Base-by-base conservation (phyloP, 2,329 filamentous ascomycete genomes). In the Fusarium albosuccineum region DNA sequence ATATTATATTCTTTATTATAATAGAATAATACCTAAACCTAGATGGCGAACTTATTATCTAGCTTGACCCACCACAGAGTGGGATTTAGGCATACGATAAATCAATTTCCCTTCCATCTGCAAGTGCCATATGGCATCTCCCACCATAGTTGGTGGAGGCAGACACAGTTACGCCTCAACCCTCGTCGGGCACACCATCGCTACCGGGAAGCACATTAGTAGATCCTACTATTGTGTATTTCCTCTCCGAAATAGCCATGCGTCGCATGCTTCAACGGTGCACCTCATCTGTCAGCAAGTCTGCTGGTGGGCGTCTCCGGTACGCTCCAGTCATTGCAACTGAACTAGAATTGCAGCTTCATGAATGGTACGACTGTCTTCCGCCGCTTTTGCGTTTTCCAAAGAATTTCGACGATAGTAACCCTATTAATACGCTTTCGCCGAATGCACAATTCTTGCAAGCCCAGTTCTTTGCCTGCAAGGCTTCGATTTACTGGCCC, bases 221-320 rank as follows among this genome's bases (percentile, higher is more conserved):
- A 33, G 64, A 72, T 16, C 48, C 54, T 30, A 53, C 50, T 16
- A 57, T 60, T 27, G 64, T 70, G 9, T 77, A 75, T 54, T 76
- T 77, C 48, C 66, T 78, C 1, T 73, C 76, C n/a, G 75, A 74
- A 50, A 77, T 78, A 22, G 69, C 75, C 11, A 78, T 77, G 75
- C 57, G 75, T 10, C 68, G 74, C 13, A 76, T 77, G 73, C 68
- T 77, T 2, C 73, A 73, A 11, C 75, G 76, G 6, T 75, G 73
- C 59, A 74, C 67, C 29, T 72, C 73, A 9, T 66, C 72, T 4
- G 62, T 74, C 10, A 41, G 69, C 55, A 51, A 58, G 54, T 42
- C 71, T 14, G 14, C 66, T 26, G 53, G 67, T 7, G 62, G 66
- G 34, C 36, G 65, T 44, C 55, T 70, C 34, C 55, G 53, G 17